phyloP scores from a whole-genome alignment of 129 eudicot species.

The Cynara cardunculus region DNA sequence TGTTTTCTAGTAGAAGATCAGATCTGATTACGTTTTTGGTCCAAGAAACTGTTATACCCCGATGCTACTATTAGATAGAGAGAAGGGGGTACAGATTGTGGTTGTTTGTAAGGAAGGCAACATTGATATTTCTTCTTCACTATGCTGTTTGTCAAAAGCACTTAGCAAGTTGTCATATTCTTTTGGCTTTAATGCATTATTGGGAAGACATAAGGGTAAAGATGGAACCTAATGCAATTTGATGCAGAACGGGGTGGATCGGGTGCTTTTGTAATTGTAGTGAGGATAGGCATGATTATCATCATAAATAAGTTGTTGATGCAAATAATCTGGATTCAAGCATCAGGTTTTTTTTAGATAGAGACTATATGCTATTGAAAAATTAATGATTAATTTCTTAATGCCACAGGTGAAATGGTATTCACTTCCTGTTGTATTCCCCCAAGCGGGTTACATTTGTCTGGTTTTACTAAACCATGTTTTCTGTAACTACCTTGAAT shows the following conservation, averaged over 20 bases:
- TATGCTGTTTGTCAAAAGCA: neutral
- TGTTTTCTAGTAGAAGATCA: constrained; percentile 20
- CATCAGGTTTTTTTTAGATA: neutral
- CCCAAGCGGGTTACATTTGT: too few relatives aligned
- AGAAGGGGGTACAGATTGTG: constrained; percentile 30
- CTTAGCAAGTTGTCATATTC: neutral
- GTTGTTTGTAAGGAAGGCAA: neutral
- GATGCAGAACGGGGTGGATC: neutral
- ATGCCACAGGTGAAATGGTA: too few relatives aligned
- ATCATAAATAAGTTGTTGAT: neutral
- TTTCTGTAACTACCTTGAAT: too few relatives aligned
- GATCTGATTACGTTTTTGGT: constrained; percentile 41
- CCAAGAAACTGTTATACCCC: too few relatives aligned
- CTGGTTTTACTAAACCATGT: too few relatives aligned
- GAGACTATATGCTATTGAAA: neutral
- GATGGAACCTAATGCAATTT: neutral
- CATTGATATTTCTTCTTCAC: neutral
- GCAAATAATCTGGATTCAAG: neutral
- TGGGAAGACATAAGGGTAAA: neutral
- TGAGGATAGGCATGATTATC: neutral
- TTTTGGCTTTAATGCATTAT: neutral
- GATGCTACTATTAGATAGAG: too few relatives aligned
- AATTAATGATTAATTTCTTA: too few relatives aligned
- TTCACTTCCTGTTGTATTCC: too few relatives aligned
- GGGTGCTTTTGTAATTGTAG: neutral